Base-by-base conservation (phyloP, 805 yeast genomes). In the Lachancea sp. region DNA sequence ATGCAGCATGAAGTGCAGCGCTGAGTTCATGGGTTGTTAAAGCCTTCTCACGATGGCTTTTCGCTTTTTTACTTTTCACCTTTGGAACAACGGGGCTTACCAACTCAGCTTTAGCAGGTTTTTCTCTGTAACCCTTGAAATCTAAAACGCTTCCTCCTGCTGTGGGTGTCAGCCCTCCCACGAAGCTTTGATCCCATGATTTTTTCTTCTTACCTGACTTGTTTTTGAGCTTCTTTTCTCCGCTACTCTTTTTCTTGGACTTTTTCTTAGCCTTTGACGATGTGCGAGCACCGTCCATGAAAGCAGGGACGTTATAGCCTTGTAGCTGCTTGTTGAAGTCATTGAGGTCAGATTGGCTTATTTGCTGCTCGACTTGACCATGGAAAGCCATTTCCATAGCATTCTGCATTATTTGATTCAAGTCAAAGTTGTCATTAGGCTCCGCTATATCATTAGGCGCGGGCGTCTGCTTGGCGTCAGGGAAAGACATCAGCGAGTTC, bases 381-480 rank as follows among this genome's bases (percentile, higher is more conserved):
- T 78, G 82, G 71, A 79, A 78, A 0, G 90, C 93, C 82, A 85
- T 72, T 38, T 77, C 77, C 67, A 84, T 73, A 1, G 91, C 93
- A 64, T 82, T 82, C 51, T 81, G 87, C 72, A 84, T 74, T 51
- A 84, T 84, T 52, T 78, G 83, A 54, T 78, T 81, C 78, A 84
- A 72, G 54, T 82, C 86, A 47, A 82, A 67, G 22, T 75, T 78
- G 27, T 69, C 76, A 31, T 68, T 74, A 31, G 60, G 39, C 47
- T 15, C 33, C 8, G 33, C 20, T 12, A 40, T 5, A 8, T n/a
- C 42, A 11, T 4, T 6, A 10, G 29, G 11, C 18, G 32, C 31
- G 12, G 39, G 3, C 9, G 13, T 8, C 39, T 8, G 35, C 31
- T 17, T 20, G 31, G 35, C 34, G 25, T 36, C 39, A 10, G 39